Evolutionary conservation across 2,329 filamentous ascomycete genomes (phyloP), one percentile per base, ranked within the genome.

Genomic region (Botrytis cinerea): DNA sequence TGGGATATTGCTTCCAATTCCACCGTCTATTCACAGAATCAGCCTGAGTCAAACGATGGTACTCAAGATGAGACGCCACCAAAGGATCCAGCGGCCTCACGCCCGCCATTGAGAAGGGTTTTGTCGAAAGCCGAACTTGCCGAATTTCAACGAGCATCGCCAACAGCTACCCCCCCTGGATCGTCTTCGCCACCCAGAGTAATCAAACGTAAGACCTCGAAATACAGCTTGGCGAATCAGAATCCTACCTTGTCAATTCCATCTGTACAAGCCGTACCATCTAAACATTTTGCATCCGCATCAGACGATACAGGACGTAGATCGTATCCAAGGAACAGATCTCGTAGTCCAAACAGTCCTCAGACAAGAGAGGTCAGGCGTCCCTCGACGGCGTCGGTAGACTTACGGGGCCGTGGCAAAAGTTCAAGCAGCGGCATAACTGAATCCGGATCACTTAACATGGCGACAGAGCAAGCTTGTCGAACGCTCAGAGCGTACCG

Each of bases 91-190:
- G 84, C 88, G 2, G 85, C 89, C 1, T 85, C 86, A 54, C 90
- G 90, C 62, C 93, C 92, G 51, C 95, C 95, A 6, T 84, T 98
- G 48, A 88, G 96, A 71, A 92, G 93, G 72, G 92, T 99, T 14
- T 85, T 98, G 46, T 97, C 95, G 2, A 94, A 93, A 78, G 91
- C 92, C 0, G 95, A 98, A 79, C 84, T 98, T 59, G 92, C 94
- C 14, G 93, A 95, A 75, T 95, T 97, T 75, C 88, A 90, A 75
- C 84, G 88, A 7, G 84, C 87, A 6, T 84, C 85, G 81, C 81
- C 84, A 14, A 68, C 78, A 14, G 80, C 78, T 45, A 79, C 78
- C 14, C 77, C 79, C 48, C 77, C 82, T 12, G 87, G 87, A 5
- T 84, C 86, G 62, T 84, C 84, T 38, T 90, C 88, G 1, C 89